Base-by-base conservation (phyloP, 2,329 filamentous ascomycete species). In the Trichoderma sp. region DNA sequence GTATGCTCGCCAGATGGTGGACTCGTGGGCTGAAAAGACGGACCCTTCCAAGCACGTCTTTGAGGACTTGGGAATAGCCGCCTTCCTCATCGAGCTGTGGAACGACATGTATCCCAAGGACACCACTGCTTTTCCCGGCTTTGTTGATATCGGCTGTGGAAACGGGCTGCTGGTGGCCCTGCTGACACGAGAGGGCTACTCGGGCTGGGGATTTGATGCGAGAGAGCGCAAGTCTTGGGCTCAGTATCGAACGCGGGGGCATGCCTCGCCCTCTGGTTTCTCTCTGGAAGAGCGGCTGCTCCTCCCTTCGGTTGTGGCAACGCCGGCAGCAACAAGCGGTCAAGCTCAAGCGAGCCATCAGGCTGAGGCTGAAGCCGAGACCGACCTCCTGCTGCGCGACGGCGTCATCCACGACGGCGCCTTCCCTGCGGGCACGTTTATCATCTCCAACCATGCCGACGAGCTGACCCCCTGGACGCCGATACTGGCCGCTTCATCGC, bases 401-500 rank as follows among this genome's bases (percentile, higher is more conserved):
- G 39, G n/a, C 18, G 26, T 49, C 63, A 28, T 83, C 18, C 84
- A 88, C 74, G 78, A 83, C 71, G 96, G 95, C 43, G 75, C 84
- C 11, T 97, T 98, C 75, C 84, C 88, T 0, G 77, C 79, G 18
- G 88, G 89, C 32, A 96, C 93, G 0, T 99, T 99, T 79, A 93
- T 99, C 74, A 91, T 99, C 71, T 97, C 94, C 59, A 99, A 99
- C 76, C 96, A 99, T 78, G 95, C 95, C 13, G 96, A 99, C 77
- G 94, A 99, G 80, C 86, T 99, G 16, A 99, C 96, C 0, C 89
- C 93, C 0, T 99, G 96, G 96, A 98, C 96, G 0, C 96, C 96
- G 0, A 86, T 98, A 21, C 87, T 99, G 51, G 94, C 93, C 1
- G 87, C 88, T 7, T 82, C 93, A 1, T 94, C 91, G 0, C 81